phyloP scores from a whole-genome alignment of 2,329 filamentous ascomycete genomes.

The Coniosporium uncinatum region DNA sequence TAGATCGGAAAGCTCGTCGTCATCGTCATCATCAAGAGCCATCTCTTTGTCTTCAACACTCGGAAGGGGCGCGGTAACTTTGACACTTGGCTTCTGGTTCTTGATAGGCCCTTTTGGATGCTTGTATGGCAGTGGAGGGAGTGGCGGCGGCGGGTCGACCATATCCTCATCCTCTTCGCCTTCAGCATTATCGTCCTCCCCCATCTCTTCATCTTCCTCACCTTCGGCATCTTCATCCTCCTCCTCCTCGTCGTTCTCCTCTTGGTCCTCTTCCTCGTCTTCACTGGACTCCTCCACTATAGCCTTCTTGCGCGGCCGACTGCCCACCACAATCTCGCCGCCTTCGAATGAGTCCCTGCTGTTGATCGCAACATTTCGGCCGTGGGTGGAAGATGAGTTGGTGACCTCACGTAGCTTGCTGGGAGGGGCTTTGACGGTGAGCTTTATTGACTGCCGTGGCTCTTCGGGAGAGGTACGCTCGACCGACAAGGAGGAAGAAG shows the following conservation, averaged over 20 bases:
- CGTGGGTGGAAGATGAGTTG: constrained; percentile 12
- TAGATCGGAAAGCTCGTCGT: constrained; percentile 31
- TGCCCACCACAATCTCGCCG: constrained; percentile 22
- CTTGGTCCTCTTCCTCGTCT: constrained; percentile 28
- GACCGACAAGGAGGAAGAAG: constrained; percentile 16
- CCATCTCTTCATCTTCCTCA: constrained; percentile 17
- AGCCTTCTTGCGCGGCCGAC: constrained; percentile 27
- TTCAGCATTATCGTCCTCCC: constrained; percentile 25
- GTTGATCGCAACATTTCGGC: constrained; percentile 11
- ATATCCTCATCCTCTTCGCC: constrained; percentile 29
- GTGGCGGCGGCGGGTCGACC: constrained; percentile 20
- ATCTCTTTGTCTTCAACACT: constrained; percentile 44
- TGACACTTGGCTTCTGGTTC: constrained; percentile 26
- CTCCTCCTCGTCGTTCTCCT: constrained; percentile 28
- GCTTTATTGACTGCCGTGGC: constrained; percentile 35
- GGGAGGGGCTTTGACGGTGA: constrained; percentile 43
- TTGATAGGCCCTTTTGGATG: constrained; percentile 12
- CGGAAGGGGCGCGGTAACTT: constrained; percentile 18
- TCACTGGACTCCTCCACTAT: constrained; percentile 31
- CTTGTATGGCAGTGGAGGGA: constrained; percentile 11
- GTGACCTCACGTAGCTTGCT: constrained; percentile 12
- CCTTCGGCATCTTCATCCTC: constrained; percentile 18
- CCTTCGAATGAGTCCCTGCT: constrained; percentile 16
- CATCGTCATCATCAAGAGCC: constrained; percentile 39
- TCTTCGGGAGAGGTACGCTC: constrained; percentile 30